These are phyloP conservation scores for Thelonectria olida DNA, from an alignment of 2,329 filamentous ascomycete genomes.

Conservation along the genomic window DNA sequence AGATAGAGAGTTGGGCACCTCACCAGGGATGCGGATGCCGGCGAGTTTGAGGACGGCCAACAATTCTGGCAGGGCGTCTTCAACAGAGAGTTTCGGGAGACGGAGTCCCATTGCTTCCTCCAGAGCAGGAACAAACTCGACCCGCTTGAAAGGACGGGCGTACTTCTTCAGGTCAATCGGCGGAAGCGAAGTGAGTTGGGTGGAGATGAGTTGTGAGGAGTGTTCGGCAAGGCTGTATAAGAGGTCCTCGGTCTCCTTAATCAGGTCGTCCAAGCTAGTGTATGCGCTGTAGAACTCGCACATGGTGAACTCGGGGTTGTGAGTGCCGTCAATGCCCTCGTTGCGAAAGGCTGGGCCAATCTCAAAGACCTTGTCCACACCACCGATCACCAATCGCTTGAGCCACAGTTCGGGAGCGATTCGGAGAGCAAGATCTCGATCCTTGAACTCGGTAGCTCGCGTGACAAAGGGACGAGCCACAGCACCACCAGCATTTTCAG, in stretches of 20 bases:
- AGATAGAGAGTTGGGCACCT: conserved; percentile 66
- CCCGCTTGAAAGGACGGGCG: conserved; percentile 66
- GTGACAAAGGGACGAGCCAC: conserved; percentile 88
- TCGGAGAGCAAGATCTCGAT: conserved; percentile 77
- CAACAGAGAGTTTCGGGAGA: conserved; percentile 69
- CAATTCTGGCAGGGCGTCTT: conserved; percentile 67
- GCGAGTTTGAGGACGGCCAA: conserved; percentile 63
- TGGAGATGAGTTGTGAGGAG: conserved; percentile 56
- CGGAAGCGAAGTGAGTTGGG: conserved; percentile 56
- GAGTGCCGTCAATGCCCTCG: conserved; percentile 88
- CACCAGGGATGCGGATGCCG: conserved; percentile 71
- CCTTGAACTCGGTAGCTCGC: conserved; percentile 76
- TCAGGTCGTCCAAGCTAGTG: conserved; percentile 78
- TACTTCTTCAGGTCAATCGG: conserved; percentile 59
- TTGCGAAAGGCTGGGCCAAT: conserved; percentile 94
- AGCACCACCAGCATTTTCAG: conserved; percentile 85
- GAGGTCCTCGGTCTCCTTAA: conserved; percentile 78
- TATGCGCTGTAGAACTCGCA: conserved; percentile 97
- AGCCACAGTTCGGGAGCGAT: conserved; percentile 96
- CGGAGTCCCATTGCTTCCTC: conserved; percentile 72
- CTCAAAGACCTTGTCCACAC: conserved; percentile 89
- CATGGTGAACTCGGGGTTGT: conserved; percentile 97
- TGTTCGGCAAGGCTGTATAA: conserved; percentile 67
- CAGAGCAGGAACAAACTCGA: conserved; percentile 86
- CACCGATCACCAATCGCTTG: conserved; percentile 89